A percentile compares a stretch with the other conserved stretches of the same genome.
These are phyloP conservation scores for Prunella vulgaris DNA, from an alignment of 257 asterid species.

Conservation along the genomic window DNA sequence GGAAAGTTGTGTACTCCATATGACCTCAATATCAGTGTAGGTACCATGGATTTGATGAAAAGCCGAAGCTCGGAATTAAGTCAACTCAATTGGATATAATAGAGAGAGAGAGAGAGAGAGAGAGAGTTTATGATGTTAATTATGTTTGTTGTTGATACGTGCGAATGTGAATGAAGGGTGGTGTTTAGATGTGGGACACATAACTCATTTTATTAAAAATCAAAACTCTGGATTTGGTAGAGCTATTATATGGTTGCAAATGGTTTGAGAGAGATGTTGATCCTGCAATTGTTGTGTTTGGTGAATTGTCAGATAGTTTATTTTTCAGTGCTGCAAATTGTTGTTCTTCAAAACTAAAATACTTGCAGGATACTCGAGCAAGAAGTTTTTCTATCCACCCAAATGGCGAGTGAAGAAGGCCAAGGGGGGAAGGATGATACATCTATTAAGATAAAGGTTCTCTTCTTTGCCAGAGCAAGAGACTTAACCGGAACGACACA, in stretches of 20 bases:
- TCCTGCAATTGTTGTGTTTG: too few species aligned
- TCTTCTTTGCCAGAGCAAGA: constrained; percentile 86
- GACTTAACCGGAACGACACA: constrained; percentile 70
- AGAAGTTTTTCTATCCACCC: constrained; percentile 4
- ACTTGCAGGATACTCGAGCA: not conserved
- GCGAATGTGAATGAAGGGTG: not conserved
- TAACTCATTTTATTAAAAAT: not conserved
- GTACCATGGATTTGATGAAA: not conserved
- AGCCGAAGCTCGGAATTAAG: not conserved
- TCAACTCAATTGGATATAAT: not conserved
- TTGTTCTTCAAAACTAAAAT: not conserved
- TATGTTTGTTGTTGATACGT: not conserved
- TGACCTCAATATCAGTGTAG: not conserved
- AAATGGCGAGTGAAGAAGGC: constrained; percentile 24
- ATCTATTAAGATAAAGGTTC: constrained; percentile 53
- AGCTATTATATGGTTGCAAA: too few species aligned
- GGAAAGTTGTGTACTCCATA: not conserved
- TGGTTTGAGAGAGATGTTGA: too few species aligned
- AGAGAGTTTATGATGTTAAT: too few species aligned
- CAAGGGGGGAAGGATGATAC: constrained; percentile 20
- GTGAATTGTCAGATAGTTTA: too few species aligned
- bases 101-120: not conserved
- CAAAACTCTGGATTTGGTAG: not conserved
- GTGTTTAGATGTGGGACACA: not conserved
- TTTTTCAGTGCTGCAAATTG: not conserved